Evolutionary conservation across 768 basidiomycete species (phyloP), one percentile per base, ranked within the genome.

Genomic region (Hericium rajendrae): DNA sequence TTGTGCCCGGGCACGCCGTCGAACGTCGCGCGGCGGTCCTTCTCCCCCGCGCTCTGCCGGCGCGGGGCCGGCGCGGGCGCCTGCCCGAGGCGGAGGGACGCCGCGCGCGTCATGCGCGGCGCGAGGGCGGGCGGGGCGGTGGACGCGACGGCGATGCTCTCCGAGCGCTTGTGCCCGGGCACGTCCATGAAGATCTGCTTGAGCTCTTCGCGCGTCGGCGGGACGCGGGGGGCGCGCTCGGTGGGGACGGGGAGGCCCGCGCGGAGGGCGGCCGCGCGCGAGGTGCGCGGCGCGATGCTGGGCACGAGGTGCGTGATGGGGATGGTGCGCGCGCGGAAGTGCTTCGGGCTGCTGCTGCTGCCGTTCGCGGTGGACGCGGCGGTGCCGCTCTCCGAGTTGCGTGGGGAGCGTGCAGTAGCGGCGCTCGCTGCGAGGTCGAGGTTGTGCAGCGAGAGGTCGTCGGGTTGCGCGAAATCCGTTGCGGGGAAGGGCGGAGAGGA

Each of bases 1-100:
- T 92, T 92, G 65, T 93, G 90, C 0, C 90, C 90, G 5, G 91
- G 90, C 3, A 92, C 84, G 38, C 88, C 88, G 0, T 86, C 85
- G 63, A 91, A 93, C 0, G 77, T 81, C 53, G 20, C 53, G 9
- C 52, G 49, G 32, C 55, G 55, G 6, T 57, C 57, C 37, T 69
- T 68, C 68, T 76, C 78, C 59, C 65, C 64, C 58, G 68, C 59
- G 48, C 38, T 67, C 63, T 48, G 67, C 65, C 15, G 67, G 68
- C 51, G 70, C 67, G 2, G 69, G 67, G 61, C 62, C 70, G 74
- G 46, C 73, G 73, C 1, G 76, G 73, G 6, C 74, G 64, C 6
- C 77, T 71, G 8, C 80, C 71, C 1, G 86, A 87, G 15, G 56
- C 88, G 76, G 55, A 91, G 71, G 11, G 86, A 76, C 2, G 89